Conservation (phyloP, 129 eudicot species). For the Gnaphalium uliginosum region DNA sequence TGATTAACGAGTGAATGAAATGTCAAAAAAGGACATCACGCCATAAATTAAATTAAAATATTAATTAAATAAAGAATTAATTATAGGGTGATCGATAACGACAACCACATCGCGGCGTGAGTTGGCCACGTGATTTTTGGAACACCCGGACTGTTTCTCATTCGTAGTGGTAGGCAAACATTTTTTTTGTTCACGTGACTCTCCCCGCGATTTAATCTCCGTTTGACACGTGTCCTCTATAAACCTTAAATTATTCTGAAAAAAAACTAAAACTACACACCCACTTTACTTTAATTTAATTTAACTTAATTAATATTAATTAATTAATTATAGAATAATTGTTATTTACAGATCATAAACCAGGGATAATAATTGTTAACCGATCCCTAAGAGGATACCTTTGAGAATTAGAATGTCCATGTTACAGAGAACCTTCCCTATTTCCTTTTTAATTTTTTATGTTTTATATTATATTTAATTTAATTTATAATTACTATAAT, state of each 20-base stretch:
- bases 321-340: background rate
- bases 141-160: constrained; percentile 28
- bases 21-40: constrained; percentile 26
- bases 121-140: constrained; percentile 43
- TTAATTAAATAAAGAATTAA: background rate
- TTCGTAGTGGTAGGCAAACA: constrained; percentile 46
- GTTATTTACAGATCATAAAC: constrained; percentile 40
- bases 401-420: constrained; percentile 43
- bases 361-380: constrained; percentile 36
- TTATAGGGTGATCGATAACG: constrained; percentile 22
- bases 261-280: constrained; percentile 9
- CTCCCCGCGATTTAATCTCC: constrained; percentile 40
- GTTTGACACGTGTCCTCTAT: constrained; percentile 30
- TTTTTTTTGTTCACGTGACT: constrained; percentile 38
- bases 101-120: constrained; percentile 40
- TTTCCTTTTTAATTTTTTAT: background rate
- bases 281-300: constrained; percentile 15
- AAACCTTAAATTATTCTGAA: constrained; percentile 2
- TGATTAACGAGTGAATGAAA: constrained; percentile 12
- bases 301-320: background rate
- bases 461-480: background rate
- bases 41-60: background rate
- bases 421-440: constrained; percentile 38
- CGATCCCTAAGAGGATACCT: constrained; percentile 45
- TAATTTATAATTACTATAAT: background rate